A percentile compares a stretch with the other conserved stretches of the same genome.
Evolutionary conservation across 139 green algal species (phyloP).

Genomic region (Tetradesmus obliquus): DNA sequence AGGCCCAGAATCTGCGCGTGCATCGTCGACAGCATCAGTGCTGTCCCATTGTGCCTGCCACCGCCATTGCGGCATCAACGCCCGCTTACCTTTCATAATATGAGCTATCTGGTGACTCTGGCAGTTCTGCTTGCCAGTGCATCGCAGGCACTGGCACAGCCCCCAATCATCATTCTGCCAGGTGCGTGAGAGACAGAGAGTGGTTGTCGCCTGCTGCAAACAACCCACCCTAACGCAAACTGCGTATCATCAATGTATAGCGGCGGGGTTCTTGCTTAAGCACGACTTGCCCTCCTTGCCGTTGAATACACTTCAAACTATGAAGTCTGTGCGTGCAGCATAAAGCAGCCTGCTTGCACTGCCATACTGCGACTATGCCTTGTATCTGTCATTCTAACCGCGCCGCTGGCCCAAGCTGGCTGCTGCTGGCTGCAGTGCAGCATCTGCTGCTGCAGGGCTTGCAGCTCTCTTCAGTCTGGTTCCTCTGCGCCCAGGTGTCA

Average conservation of each 20-base stretch:
- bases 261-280: no score
- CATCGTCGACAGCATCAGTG: no score
- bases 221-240: no score
- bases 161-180: not conserved
- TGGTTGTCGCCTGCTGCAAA: no score
- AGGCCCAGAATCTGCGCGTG: no score
- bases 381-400: not conserved
- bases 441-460: not conserved
- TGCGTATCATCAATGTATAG: no score
- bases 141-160: not conserved
- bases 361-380: not conserved
- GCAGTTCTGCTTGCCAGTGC: not conserved
- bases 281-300: no score
- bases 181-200: not conserved
- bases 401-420: not conserved
- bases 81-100: not conserved
- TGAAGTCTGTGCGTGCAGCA: no score
- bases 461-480: not conserved
- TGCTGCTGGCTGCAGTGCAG: not conserved
- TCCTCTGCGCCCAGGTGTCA: not conserved
- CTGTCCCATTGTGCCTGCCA: no score
- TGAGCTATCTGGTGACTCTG: not conserved
- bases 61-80: no score
- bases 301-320: no score
- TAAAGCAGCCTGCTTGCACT: no score